Conservation (phyloP, 192 early-diverging fungal genomes). For the Oehlia diaphana region DNA sequence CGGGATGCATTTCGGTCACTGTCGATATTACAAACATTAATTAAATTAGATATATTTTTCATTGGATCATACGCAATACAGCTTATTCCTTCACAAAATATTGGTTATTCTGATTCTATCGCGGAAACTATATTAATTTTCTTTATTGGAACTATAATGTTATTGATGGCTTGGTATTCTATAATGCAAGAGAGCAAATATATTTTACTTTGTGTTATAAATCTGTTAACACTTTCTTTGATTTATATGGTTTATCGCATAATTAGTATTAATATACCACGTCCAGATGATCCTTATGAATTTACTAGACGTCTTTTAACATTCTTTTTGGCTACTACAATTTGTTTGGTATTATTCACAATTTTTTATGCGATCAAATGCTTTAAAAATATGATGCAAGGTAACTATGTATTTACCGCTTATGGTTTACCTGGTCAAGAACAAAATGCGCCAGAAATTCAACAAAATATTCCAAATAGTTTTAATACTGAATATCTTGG, state of each 20-base stretch:
- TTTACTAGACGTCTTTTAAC: conserved; percentile 5
- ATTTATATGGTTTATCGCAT: background rate
- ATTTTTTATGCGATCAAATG: background rate
- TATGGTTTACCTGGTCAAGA: background rate
- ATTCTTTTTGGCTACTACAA: background rate
- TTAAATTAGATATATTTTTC: conserved; percentile 52
- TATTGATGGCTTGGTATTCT: conserved; percentile 35
- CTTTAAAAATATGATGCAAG: conserved; percentile 8
- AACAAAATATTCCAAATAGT: background rate
- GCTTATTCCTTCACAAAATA: conserved; percentile 42
- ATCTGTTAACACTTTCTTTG: conserved; percentile 2
- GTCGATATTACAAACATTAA: conserved; percentile 39
- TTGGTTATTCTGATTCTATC: conserved; percentile 32
- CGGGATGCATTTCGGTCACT: conserved; percentile 34
- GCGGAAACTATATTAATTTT: conserved; percentile 42
- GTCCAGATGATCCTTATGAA: background rate
- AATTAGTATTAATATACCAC: background rate
- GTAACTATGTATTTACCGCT: background rate
- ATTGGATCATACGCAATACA: conserved; percentile 45
- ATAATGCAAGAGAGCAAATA: conserved; percentile 40
- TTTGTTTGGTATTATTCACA: background rate
- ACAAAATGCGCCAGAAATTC: background rate
- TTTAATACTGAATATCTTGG: background rate
- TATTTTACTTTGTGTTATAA: conserved; percentile 29
- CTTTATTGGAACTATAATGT: conserved; percentile 32